Evolutionary conservation across 768 basidiomycete species (phyloP).

Genomic region (Amanita muscaria): DNA sequence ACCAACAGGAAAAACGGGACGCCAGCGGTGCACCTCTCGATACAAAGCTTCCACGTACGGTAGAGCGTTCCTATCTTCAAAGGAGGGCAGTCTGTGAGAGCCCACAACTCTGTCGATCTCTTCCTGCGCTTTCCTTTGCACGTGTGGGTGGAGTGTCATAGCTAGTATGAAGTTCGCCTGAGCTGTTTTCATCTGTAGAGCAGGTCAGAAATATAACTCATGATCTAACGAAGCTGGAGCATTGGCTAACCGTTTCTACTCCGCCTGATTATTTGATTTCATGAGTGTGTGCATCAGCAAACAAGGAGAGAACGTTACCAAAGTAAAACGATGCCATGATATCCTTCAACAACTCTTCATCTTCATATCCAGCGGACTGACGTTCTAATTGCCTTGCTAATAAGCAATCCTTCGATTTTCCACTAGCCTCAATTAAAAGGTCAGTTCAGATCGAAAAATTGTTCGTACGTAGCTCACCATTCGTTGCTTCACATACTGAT

Average conservation of each 20-base stretch:
- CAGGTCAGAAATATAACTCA: too few relatives aligned
- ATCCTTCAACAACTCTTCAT: neutral
- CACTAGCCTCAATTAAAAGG: too few relatives aligned
- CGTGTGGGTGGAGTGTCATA: slow-evolving; percentile 20
- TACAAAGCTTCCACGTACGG: slow-evolving; percentile 12
- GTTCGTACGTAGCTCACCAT: too few relatives aligned
- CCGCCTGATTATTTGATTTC: too few relatives aligned
- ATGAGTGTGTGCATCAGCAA: too few relatives aligned
- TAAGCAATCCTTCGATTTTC: neutral
- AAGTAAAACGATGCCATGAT: neutral
- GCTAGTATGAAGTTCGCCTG: slow-evolving; percentile 16
- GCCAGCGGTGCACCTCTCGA: slow-evolving; percentile 6
- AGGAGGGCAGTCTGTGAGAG: slow-evolving; percentile 13
- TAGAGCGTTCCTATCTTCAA: slow-evolving; percentile 14
- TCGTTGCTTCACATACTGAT: neutral
- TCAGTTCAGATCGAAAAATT: too few relatives aligned
- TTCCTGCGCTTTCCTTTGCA: slow-evolving; percentile 14
- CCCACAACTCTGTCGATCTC: slow-evolving; percentile 20
- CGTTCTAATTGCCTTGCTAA: neutral
- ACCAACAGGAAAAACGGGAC: slow-evolving; percentile 8
- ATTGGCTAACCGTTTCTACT: too few relatives aligned
- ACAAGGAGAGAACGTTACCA: too few relatives aligned
- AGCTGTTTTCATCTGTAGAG: too few relatives aligned
- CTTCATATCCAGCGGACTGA: neutral
- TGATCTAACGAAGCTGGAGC: too few relatives aligned